Evolutionary conservation across 768 basidiomycete genomes (phyloP).

Genomic region (Galerina sulciceps): DNA sequence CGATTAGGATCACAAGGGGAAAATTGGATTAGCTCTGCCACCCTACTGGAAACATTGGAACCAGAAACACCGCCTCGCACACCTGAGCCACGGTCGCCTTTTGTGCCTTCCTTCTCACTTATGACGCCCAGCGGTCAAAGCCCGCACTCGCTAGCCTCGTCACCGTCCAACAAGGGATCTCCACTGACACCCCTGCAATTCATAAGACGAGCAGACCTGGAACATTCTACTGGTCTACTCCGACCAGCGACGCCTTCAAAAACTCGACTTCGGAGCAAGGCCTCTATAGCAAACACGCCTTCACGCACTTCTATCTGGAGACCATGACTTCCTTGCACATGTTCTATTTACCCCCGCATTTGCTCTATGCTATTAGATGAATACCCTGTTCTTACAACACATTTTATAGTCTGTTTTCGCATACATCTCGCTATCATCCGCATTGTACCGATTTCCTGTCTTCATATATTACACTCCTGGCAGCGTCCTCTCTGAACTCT

Average conservation of each 20-base stretch:
- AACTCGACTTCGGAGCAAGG: slow-evolving; percentile 46
- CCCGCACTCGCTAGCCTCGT: slow-evolving; percentile 52
- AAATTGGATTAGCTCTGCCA: slow-evolving; percentile 84
- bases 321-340: slow-evolving; percentile 43
- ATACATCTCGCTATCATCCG: slow-evolving; percentile 12
- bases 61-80: slow-evolving; percentile 55
- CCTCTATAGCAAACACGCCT: slow-evolving; percentile 47
- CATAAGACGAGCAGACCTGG: slow-evolving; percentile 76
- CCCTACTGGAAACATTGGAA: slow-evolving; percentile 59
- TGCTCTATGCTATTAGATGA: neutral
- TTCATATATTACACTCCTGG: slow-evolving; percentile 13
- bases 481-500: slow-evolving; percentile 14
- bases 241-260: slow-evolving; percentile 74
- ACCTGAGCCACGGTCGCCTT: slow-evolving; percentile 64
- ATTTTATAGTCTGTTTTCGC: slow-evolving; percentile 2
- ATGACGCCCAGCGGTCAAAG: slow-evolving; percentile 59
- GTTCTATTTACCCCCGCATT: neutral
- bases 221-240: slow-evolving; percentile 39
- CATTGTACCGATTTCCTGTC: slow-evolving; percentile 19
- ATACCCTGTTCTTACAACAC: slow-evolving; percentile 11
- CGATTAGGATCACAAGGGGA: slow-evolving; percentile 60
- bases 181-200: slow-evolving; percentile 85
- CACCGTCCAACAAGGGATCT: slow-evolving; percentile 65
- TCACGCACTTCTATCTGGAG: slow-evolving; percentile 66
- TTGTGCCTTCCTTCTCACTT: slow-evolving; percentile 70